phyloP scores from a whole-genome alignment of 2,329 filamentous ascomycete genomes.

The Arthrinium phaeospermum region DNA sequence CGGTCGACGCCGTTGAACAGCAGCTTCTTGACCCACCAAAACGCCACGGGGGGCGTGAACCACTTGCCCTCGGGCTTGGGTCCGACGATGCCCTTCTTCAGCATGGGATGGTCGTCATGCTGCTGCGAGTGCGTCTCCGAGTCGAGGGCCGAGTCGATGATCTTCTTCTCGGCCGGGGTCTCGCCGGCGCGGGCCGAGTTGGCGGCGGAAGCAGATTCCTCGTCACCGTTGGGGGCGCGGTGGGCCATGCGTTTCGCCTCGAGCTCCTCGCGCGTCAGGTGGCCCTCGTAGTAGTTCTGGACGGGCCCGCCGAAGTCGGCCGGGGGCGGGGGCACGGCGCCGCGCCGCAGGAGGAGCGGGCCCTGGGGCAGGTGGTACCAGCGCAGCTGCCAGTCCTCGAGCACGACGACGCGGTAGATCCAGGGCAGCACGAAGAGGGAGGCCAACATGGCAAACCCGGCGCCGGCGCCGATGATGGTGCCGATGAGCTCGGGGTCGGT shows the following conservation, averaged over 20 bases:
- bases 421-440: constrained; percentile 63
- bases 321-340: constrained; percentile 47
- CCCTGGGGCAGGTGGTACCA: constrained; percentile 60
- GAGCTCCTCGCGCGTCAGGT: constrained; percentile 59
- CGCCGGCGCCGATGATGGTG: constrained; percentile 59
- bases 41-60: constrained; percentile 40
- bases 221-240: constrained; percentile 29
- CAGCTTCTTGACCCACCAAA: constrained; percentile 32
- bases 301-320: constrained; percentile 48
- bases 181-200: constrained; percentile 21
- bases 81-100: constrained; percentile 30
- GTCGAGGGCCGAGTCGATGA: constrained; percentile 22
- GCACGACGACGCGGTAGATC: constrained; percentile 62
- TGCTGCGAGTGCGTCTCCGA: constrained; percentile 23
- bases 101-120: constrained; percentile 7
- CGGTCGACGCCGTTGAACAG: constrained; percentile 49
- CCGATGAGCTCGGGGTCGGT: constrained; percentile 55
- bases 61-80: constrained; percentile 30
- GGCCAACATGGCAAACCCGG: constrained; percentile 55
- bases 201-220: constrained; percentile 28
- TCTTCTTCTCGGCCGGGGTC: constrained; percentile 26
- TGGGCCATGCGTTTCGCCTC: constrained; percentile 44
- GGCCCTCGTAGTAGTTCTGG: constrained; percentile 62
- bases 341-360: constrained; percentile 56
- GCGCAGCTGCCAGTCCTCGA: constrained; percentile 65